Evolutionary conservation across 2,329 filamentous ascomycete species (phyloP), one percentile per base, ranked within the genome.

Genomic region (Didymosphaeria variabile): DNA sequence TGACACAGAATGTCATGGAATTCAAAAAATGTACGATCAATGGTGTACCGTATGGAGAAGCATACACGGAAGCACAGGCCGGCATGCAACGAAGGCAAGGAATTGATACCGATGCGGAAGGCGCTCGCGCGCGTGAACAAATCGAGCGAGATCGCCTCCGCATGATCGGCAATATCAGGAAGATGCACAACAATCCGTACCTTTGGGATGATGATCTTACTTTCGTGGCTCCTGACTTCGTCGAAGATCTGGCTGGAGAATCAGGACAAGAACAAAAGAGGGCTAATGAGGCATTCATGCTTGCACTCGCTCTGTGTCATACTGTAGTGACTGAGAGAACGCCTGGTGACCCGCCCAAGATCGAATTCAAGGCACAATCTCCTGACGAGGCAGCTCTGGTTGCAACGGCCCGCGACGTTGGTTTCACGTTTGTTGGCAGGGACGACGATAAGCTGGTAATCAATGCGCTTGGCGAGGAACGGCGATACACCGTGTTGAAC

Each of bases 1-100:
- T 97, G 66, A 97, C 92, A 0, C 92, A 96, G 72, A 97, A 97
- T 76, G 91, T 96, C 56, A 97, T 97, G 95, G 96, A 99, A 78
- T 99, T 98, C 87, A 99, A 98, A 79, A 99, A 99, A 79, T 93
- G 91, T 58, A 97, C 94, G 0, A 90, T 99, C 79, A 98, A 98
- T 72, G 94, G 94, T n/a, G 87, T 95, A 62, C 89, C 94, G 0
- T 99, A 99, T 69, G 95, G 96, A 63, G 95, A 99, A 80, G 95
- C 95, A 0, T 99, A 97, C 73, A 99, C 96, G 0, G 95, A 99
- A 79, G 95, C 95, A 0, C 92, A 97, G 78, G 92, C 94, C 55
- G 95, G 95, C 59, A 95, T 99, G 92, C 93, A 97, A 76, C 93
- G 94, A 79, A 88, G 95, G 62, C 83, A 94, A 78, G 95, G 95